Base-by-base conservation (phyloP, 140 eudicot genomes). In the Ambrosia hybrid region DNA sequence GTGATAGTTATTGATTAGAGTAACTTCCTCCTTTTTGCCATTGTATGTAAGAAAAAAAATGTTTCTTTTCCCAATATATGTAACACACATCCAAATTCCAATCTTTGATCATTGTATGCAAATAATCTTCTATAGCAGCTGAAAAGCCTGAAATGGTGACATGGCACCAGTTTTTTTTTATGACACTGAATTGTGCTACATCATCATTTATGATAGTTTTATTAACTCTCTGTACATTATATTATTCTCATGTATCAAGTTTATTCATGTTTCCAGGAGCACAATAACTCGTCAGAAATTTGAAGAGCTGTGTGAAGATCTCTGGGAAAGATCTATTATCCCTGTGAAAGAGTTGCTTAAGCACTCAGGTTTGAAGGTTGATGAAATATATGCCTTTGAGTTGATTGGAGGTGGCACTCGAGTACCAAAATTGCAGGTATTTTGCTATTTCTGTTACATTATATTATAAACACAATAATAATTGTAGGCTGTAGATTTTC, bases 361-460 rank as follows among this genome's bases (percentile, higher is more conserved):
- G 71, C 77, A 86, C 78, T 91, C 99, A 5, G 97, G 92, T 68
- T 75, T 95, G 67, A 91, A 85, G 72, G 65, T 77, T 78, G 91
- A 85, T 53, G 96, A 95, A 57, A 78, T 95, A 71, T 81, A 81
- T 73, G 99, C 96, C 64, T 90, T 91, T 30, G 99, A 95, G 83
- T 77, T 95, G 78, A 95, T 95, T 79, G 99, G 99, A 75, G 99
- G 99, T 71, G 97, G 97, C 83, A 95, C 99, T 45, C 87, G 99
- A 57, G 99, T 95, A 49, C 99, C 99, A 72, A 95, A 91, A 73
- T 85, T 94, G 91, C 97, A 94, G 97, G 99, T 94, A n/a, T 62
- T 17, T 72, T 39, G 55, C 77, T 78, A 56, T 74, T 57, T 73
- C 76, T 71, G 11, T 67, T 65, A 38, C 66, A 64, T 74, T 46